Base-by-base conservation (phyloP, 2,329 filamentous ascomycete species). In the Tetracladium maxilliforme region DNA sequence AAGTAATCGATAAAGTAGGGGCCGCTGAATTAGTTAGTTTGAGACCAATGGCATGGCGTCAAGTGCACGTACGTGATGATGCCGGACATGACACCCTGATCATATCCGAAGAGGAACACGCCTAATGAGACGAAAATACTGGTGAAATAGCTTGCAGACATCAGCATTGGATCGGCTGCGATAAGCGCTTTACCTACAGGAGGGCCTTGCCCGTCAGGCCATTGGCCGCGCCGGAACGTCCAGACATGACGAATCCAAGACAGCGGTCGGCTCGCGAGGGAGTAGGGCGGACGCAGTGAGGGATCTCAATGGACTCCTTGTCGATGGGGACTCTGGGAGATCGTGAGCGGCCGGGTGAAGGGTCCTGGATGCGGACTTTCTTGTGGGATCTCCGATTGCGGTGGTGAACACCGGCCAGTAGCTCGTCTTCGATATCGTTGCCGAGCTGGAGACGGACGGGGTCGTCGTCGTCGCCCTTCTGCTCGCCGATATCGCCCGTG, bases 121-220 rank as follows among this genome's bases (percentile, higher is more conserved):
- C 82, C 82, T 43, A 90, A 56, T 30, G 80, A 86, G 33, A 87
- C 80, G 45, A 87, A 81, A 23, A 94, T 78, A 54, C 82, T 93
- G 24, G 86, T 94, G 47, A 94, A 94, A 49, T 93, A 93, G 36
- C 84, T 92, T 43, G 16, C 10, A 3, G 12, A 15, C 21, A 13
- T 29, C 18, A 30, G 27, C 11, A 12, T 30, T 15, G 23, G 8
- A 21, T 12, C 22, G 25, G 13, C 5, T 27, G 31, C 24, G 40
- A 32, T 25, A 27, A 19, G 14, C 25, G 13, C 9, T 10, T 14
- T 32, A 51, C 70, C 42, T 69, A 94, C 77, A 98, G 69, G 44
- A 98, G 64, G 54, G 87, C 75, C 62, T 92, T 93, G 58, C 90
- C 90, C 43, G 92, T 92, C 41, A 98, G 69, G 62, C 90, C 90